Conservation (phyloP, 768 basidiomycete genomes). For the Mycena galopus region DNA sequence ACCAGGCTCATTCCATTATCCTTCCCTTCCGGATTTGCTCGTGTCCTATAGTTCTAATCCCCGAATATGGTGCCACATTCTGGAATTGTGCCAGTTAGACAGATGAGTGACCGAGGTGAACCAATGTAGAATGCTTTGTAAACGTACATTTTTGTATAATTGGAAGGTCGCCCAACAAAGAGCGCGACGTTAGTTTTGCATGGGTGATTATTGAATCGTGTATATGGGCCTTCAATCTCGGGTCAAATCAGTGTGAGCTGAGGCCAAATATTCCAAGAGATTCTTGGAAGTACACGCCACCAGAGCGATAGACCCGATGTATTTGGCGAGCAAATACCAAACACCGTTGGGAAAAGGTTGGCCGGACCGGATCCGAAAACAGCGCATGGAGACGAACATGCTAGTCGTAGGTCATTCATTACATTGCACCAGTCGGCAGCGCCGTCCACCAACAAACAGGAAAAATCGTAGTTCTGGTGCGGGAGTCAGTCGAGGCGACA, state of each 20-base stretch:
- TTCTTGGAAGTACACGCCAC: not conserved
- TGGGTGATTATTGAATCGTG: not conserved
- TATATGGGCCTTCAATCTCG: not conserved
- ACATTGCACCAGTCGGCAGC: not conserved
- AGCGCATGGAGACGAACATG: not conserved
- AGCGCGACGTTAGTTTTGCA: not conserved
- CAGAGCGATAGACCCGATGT: conserved; percentile 12
- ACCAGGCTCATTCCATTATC: too few relatives aligned
- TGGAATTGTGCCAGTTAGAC: too few relatives aligned
- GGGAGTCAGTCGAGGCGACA: not conserved
- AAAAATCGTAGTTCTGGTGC: not conserved
- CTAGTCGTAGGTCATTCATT: not conserved
- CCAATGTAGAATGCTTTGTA: too few relatives aligned
- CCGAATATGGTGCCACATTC: too few relatives aligned
- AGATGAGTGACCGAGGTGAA: not conserved
- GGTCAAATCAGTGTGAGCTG: not conserved
- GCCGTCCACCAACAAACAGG: not conserved
- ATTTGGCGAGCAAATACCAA: not conserved
- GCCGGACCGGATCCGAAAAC: not conserved
- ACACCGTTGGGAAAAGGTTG: not conserved
- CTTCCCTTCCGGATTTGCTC: too few relatives aligned
- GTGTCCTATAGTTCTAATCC: too few relatives aligned
- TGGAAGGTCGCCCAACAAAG: not conserved
- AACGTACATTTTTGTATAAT: not conserved
- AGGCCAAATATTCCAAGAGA: not conserved